These are phyloP conservation scores for Haplographium delicatum DNA, from an alignment of 495 filamentous ascomycete genomes.

Conservation along the genomic window DNA sequence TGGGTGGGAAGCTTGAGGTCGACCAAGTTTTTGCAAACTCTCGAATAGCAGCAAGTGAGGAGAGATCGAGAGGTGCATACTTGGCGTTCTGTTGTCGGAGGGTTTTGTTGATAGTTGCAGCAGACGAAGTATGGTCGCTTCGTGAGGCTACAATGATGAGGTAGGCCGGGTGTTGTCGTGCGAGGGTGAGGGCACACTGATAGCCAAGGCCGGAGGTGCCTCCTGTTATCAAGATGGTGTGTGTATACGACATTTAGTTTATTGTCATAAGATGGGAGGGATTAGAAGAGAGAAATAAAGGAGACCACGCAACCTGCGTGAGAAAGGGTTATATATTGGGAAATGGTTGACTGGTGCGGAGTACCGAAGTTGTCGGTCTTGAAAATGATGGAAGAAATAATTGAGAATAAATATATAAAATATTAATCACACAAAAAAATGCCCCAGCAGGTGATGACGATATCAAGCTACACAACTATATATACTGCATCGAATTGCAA, in stretches of 20 bases:
- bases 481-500: no score
- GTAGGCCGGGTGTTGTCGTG: constrained; percentile 35
- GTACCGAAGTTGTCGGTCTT: no score
- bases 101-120: not conserved
- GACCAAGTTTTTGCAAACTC: constrained; percentile 32
- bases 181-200: constrained; percentile 36
- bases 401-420: no score
- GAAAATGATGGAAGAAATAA: no score
- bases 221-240: constrained; percentile 17
- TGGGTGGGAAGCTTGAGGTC: constrained; percentile 31
- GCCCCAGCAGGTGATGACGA: no score
- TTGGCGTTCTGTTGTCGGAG: constrained; percentile 28
- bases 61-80: constrained; percentile 38
- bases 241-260: constrained; percentile 1
- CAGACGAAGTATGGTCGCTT: constrained; percentile 29
- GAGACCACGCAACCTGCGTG: no score
- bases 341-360: no score
- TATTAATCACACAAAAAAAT: no score
- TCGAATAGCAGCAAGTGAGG: constrained; percentile 32
- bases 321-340: no score
- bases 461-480: no score
- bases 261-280: no score
- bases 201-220: constrained; percentile 19
- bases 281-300: no score
- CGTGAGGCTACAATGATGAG: constrained; percentile 39